Base-by-base conservation (phyloP, 2,329 filamentous ascomycete genomes). In the Fusarium chuoi region DNA sequence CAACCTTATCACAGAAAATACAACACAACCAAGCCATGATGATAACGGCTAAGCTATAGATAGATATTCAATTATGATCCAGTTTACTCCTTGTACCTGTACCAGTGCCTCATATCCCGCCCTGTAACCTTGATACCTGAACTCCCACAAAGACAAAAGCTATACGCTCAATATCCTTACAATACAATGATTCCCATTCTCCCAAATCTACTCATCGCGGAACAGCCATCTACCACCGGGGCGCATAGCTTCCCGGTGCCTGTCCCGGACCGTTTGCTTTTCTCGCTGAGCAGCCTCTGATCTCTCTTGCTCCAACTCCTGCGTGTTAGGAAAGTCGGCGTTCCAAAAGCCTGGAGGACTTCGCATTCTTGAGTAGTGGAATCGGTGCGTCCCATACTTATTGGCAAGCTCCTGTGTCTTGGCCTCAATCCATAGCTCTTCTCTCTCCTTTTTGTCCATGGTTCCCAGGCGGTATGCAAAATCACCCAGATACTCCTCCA, bases 301-400 rank as follows among this genome's bases (percentile, higher is more conserved):
- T 65, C 89, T 89, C 77, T 96, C 90, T 59, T 86, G 84, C 75
- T 89, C 85, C 35, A 91, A 83, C 82, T 98, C 94, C 80, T 98
- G 96, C 3, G 96, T 98, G 33, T 85, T 90, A 3, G 96, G 95
- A 80, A 99, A 97, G 75, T 97, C 96, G 4, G 92, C 89, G 61
- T 94, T 88, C 96, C 96, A 99, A 80, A 94, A 98, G 0, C 95
- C 95, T 4, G 94, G 94, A 18, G 96, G 95, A 15, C 93, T 94
- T 49, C 85, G 86, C 71, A 89, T 87, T 57, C 94, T 89, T 68
- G 91, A 89, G 81, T 92, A 95, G 35, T 90, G 87, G 75, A 96
- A 89, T 63, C 93, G 88, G 82, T 98, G 95, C 79, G 88, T 94
- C 11, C 95, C 95, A 80, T 90, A 90, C 70, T 89, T 88, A 78